Conservation (phyloP, 805 yeast species). For the Ogataea pilisensis region DNA sequence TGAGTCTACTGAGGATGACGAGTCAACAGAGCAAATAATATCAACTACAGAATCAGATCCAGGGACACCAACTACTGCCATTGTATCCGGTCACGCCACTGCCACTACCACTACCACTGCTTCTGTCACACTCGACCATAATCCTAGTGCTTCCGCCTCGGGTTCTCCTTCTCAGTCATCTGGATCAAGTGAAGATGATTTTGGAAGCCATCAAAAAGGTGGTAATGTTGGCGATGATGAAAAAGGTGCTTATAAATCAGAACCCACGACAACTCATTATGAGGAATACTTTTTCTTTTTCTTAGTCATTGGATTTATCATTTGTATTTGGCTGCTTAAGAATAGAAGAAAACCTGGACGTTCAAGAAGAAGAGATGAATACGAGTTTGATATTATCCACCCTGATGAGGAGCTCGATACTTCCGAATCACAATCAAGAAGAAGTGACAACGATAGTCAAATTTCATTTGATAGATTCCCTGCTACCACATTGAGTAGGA, state of each 20-base stretch:
- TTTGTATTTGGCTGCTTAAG: slow-evolving; percentile 40
- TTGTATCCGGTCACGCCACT: too few species aligned
- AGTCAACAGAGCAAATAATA: slow-evolving; percentile 5
- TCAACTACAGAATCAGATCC: slow-evolving; percentile 11
- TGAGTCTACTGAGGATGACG: slow-evolving; percentile 3
- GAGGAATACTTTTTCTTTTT: slow-evolving; percentile 61
- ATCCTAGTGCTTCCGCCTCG: too few species aligned
- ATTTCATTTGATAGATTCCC: slow-evolving; percentile 13
- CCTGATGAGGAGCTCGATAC: slow-evolving; percentile 30
- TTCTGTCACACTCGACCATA: too few species aligned
- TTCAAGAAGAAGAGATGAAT: slow-evolving; percentile 60
- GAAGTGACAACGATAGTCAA: slow-evolving; percentile 9
- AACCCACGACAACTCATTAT: slow-evolving; percentile 37
- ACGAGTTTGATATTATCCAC: slow-evolving; percentile 74
- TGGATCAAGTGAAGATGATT: background rate
- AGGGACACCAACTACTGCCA: too few species aligned
- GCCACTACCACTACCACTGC: too few species aligned
- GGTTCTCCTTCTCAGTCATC: too few species aligned
- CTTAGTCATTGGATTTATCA: slow-evolving; percentile 53
- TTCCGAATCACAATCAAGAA: slow-evolving; percentile 11
- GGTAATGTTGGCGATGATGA: slow-evolving; percentile 19
- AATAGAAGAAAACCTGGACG: slow-evolving; percentile 34
- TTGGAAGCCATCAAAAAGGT: too few species aligned
- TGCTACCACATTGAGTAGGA: slow-evolving; percentile 15
- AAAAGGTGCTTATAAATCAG: slow-evolving; percentile 15